Percentiles rank a stretch among this genome's conserved stretches.
phyloP scores from a whole-genome alignment of 257 asterid genomes.

The Nicotiana attenuata region DNA sequence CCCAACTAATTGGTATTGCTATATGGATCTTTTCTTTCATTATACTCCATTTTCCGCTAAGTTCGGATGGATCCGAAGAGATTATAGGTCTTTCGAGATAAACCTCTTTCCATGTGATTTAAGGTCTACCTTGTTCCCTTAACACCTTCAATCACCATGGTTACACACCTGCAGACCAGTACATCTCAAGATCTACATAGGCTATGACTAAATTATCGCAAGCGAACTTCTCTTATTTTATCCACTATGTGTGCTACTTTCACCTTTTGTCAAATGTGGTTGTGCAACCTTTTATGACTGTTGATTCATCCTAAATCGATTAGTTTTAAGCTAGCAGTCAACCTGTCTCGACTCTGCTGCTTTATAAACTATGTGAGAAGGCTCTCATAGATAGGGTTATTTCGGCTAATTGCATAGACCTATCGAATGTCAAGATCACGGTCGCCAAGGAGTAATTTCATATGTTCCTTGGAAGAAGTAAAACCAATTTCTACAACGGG shows the following conservation, averaged over 20 bases:
- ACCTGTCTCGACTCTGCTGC: neutral
- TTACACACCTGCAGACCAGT: neutral
- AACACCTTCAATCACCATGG: too few relatives aligned
- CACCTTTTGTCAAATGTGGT: neutral
- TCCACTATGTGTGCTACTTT: neutral
- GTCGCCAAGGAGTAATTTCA: neutral
- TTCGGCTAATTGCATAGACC: neutral
- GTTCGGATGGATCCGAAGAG: neutral
- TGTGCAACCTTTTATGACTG: neutral
- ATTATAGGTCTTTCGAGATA: neutral
- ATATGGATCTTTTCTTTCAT: neutral
- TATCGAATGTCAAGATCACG: neutral
- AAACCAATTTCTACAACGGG: neutral
- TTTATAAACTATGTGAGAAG: neutral
- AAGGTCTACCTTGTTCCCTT: too few relatives aligned
- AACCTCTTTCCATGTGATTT: neutral
- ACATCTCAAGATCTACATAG: neutral
- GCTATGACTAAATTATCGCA: neutral
- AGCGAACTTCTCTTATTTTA: neutral
- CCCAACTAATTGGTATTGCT: neutral
- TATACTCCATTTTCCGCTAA: neutral
- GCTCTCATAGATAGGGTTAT: neutral
- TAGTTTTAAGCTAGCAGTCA: neutral
- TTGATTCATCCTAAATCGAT: neutral
- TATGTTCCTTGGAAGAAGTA: neutral